Conservation (phyloP, 352 stramenopile species). For the Halophytophthora polymorphica region DNA sequence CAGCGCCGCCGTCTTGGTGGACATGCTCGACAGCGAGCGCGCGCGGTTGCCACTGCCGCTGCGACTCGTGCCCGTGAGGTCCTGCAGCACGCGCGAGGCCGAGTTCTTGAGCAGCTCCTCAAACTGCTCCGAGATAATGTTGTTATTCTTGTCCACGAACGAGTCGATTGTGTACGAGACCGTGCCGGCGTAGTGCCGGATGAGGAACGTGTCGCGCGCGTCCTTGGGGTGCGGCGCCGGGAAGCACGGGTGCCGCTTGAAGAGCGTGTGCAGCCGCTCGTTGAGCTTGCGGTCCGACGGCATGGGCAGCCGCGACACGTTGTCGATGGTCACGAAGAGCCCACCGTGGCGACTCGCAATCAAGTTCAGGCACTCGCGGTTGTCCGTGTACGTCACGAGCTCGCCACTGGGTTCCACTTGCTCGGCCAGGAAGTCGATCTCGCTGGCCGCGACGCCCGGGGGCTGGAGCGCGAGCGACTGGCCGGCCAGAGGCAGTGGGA, state of each 20-base stretch:
- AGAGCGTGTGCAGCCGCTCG: constrained; percentile 77
- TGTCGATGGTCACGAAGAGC: constrained; percentile 85
- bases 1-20: constrained; percentile 37
- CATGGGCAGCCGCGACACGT: constrained; percentile 77
- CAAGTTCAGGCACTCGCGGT: constrained; percentile 80
- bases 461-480: constrained; percentile 29
- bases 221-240: constrained; percentile 85
- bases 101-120: constrained; percentile 83
- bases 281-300: constrained; percentile 88
- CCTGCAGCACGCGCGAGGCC: constrained; percentile 65
- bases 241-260: constrained; percentile 82
- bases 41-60: constrained; percentile 24
- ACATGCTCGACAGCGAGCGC: constrained; percentile 44
- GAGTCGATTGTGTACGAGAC: constrained; percentile 84
- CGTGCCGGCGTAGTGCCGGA: constrained; percentile 81
- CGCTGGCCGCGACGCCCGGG: constrained; percentile 14
- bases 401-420: constrained; percentile 39
- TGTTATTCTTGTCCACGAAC: constrained; percentile 91
- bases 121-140: constrained; percentile 88
- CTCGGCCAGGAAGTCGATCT: constrained; percentile 37
- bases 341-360: constrained; percentile 81
- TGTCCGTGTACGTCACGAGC: constrained; percentile 77
- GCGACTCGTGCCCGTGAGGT: constrained; percentile 52
- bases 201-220: constrained; percentile 79
- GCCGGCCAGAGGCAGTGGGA: constrained; percentile 61